phyloP scores from a whole-genome alignment of 345 rosid genomes.

The Nephelium lappaceum region DNA sequence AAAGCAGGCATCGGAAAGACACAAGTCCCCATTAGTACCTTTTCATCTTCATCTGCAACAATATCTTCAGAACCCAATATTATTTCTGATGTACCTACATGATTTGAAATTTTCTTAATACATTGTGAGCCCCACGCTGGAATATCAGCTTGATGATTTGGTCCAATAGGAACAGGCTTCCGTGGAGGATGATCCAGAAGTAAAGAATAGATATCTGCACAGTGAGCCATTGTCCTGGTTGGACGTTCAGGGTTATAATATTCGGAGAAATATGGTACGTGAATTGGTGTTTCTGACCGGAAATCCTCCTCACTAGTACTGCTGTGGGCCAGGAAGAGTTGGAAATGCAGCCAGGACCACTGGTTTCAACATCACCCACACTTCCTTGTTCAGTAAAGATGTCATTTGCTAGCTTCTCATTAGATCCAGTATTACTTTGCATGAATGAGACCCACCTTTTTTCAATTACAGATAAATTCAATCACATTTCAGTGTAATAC shows the following conservation, averaged over 20 bases:
- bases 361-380: conserved; percentile 23
- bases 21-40: conserved; percentile 56
- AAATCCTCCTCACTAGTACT: conserved; percentile 38
- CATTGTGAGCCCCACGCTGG: conserved; percentile 39
- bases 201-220: conserved; percentile 34
- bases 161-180: conserved; percentile 61
- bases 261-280: conserved; percentile 26
- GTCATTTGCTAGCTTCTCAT: conserved; percentile 24
- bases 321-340: conserved; percentile 31
- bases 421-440: conserved; percentile 11
- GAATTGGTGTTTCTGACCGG: conserved; percentile 27
- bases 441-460: conserved; percentile 26
- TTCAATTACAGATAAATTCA: conserved; percentile 6
- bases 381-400: conserved; percentile 18
- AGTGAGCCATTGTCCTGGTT: conserved; percentile 26
- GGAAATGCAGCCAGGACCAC: conserved; percentile 25
- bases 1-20: conserved; percentile 58
- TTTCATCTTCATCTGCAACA: conserved; percentile 31
- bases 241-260: conserved; percentile 30
- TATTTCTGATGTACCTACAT: conserved; percentile 20
- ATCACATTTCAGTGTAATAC: background rate
- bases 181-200: conserved; percentile 41
- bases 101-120: conserved; percentile 4
- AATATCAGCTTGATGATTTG: conserved; percentile 67
- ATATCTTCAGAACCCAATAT: background rate